A percentile compares a stretch with the other conserved stretches of the same genome.
phyloP scores from a whole-genome alignment of 768 basidiomycete genomes.

The Daedalea quercina region DNA sequence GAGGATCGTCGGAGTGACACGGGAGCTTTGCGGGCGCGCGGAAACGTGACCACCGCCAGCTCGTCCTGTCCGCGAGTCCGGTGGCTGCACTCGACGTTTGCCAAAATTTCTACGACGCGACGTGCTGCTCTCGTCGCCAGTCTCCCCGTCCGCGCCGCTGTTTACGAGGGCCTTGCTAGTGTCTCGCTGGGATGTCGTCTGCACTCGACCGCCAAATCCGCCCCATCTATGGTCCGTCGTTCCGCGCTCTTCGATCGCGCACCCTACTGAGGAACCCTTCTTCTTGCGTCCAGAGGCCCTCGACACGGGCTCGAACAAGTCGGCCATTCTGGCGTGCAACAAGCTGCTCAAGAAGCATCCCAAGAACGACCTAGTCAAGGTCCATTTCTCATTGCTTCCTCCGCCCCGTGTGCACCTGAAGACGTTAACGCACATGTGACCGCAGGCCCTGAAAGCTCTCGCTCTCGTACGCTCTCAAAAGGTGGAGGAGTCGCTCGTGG shows the following conservation, averaged over 20 bases:
- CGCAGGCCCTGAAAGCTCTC: constrained; percentile 75
- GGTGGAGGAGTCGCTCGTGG: constrained; percentile 70
- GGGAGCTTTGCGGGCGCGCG: not conserved
- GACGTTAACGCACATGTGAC: not conserved
- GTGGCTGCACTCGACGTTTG: constrained; percentile 1
- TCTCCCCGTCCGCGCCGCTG: not conserved
- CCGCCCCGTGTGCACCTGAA: not conserved
- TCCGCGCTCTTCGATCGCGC: not conserved
- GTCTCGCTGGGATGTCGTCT: constrained; percentile 36
- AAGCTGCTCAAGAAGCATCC: constrained; percentile 85
- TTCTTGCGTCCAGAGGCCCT: constrained; percentile 55
- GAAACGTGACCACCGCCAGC: constrained; percentile 2
- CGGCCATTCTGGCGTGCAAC: constrained; percentile 78
- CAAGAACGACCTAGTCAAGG: constrained; percentile 67
- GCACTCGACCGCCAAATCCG: constrained; percentile 79
- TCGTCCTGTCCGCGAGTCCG: not conserved
- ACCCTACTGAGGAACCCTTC: not conserved
- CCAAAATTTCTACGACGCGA: constrained; percentile 15
- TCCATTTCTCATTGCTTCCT: constrained; percentile 15
- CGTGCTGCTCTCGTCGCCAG: constrained; percentile 1
- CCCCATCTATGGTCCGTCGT: constrained; percentile 69
- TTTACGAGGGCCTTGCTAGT: not conserved
- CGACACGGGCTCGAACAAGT: constrained; percentile 82
- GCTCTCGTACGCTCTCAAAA: constrained; percentile 82
- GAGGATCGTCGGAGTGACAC: not conserved